Conservation (phyloP, 1,284 basidiomycete genomes). For the Phaffia rhodozyma region DNA sequence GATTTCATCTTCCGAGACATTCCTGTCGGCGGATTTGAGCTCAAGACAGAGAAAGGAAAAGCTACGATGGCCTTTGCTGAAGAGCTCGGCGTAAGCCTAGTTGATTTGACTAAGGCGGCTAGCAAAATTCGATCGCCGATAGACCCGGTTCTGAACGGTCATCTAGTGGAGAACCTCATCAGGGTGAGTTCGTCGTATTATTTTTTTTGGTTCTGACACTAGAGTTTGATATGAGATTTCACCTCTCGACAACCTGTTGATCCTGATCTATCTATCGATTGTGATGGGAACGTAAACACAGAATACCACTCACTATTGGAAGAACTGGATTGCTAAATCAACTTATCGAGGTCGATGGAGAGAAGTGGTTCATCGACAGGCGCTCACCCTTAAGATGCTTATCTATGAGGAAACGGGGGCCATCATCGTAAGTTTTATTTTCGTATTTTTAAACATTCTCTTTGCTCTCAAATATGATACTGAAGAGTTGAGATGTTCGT, state of each 20-base stretch:
- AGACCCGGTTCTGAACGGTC: too few relatives aligned
- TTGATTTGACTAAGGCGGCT: constrained; percentile 42
- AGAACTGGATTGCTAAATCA: constrained; percentile 64
- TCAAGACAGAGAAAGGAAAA: background rate
- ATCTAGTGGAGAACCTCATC: too few relatives aligned
- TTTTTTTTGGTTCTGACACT: constrained; percentile 42
- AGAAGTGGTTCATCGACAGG: constrained; percentile 75
- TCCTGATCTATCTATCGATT: background rate
- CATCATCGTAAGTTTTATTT: constrained; percentile 41
- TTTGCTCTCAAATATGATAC: too few relatives aligned
- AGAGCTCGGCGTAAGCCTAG: constrained; percentile 42
- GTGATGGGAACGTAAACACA: background rate
- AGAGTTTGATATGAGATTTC: constrained; percentile 30
- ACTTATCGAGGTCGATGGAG: constrained; percentile 87
- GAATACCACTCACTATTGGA: constrained; percentile 74
- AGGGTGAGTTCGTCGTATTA: constrained; percentile 43
- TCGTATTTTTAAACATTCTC: too few relatives aligned
- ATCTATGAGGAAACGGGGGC: constrained; percentile 53
- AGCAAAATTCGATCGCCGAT: constrained; percentile 37
- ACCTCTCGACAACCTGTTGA: background rate
- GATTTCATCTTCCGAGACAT: constrained; percentile 54
- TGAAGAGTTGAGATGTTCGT: too few relatives aligned
- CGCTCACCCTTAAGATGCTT: constrained; percentile 71
- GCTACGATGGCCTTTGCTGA: constrained; percentile 29
- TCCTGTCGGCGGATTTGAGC: constrained; percentile 20